Evolutionary conservation across 2,329 filamentous ascomycete genomes (phyloP).

Genomic region (Diatrype stigma): DNA sequence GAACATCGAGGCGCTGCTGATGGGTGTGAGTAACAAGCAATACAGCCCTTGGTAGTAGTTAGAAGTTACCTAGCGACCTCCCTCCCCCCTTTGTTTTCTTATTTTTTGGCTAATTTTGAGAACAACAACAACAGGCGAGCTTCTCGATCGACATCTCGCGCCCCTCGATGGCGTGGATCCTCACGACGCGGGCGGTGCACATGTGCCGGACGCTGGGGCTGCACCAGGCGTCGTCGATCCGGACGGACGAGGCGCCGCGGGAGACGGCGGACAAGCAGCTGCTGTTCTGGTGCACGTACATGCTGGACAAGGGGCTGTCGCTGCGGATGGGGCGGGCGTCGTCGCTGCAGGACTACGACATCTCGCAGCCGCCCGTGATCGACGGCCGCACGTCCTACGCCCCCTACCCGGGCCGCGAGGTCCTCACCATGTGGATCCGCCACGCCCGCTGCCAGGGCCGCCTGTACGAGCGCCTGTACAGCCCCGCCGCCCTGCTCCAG

Average conservation of each 20-base stretch:
- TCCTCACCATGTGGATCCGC: slow-evolving; percentile 45
- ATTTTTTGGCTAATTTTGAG: no score
- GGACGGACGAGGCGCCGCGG: slow-evolving; percentile 17
- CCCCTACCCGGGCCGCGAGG: slow-evolving; percentile 27
- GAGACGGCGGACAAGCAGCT: slow-evolving; percentile 30
- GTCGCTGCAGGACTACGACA: slow-evolving; percentile 54
- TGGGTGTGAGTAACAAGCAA: slow-evolving; percentile 40
- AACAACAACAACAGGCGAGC: slow-evolving; percentile 12
- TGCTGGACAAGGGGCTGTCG: slow-evolving; percentile 51
- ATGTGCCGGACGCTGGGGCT: slow-evolving; percentile 30
- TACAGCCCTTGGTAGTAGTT: no score
- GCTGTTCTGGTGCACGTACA: slow-evolving; percentile 56
- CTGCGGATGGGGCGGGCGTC: slow-evolving; percentile 51
- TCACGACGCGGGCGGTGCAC: slow-evolving; percentile 25
- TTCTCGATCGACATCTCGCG: slow-evolving; percentile 27
- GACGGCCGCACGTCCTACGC: slow-evolving; percentile 31
- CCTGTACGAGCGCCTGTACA: slow-evolving; percentile 53
- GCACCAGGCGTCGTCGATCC: slow-evolving; percentile 26
- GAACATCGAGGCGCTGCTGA: slow-evolving; percentile 44
- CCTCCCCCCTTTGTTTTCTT: not conserved
- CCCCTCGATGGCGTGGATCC: slow-evolving; percentile 27
- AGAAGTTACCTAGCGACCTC: no score
- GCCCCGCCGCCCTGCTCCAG: slow-evolving; percentile 31
- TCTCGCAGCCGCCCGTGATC: slow-evolving; percentile 35
- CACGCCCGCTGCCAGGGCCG: slow-evolving; percentile 52